These are phyloP conservation scores for Saccharomycopsis javanensis DNA, from an alignment of 805 yeast genomes.

Conservation along the genomic window DNA sequence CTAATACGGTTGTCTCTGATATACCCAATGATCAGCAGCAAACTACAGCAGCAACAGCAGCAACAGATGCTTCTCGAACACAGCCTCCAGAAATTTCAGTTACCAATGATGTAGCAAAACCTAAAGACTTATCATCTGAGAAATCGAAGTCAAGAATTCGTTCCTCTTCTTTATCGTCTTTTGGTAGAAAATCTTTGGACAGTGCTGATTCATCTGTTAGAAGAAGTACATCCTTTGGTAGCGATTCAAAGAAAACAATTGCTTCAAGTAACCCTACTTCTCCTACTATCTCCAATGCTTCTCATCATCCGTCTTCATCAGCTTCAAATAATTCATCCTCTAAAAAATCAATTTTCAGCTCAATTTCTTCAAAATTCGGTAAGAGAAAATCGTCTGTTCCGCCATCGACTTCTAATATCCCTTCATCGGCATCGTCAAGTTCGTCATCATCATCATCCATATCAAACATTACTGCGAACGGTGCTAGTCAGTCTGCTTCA, in stretches of 20 bases:
- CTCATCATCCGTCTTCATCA: conserved; percentile 3
- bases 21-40: neutral
- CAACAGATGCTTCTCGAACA: neutral
- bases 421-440: neutral
- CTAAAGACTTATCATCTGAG: neutral
- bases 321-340: conserved; percentile 1
- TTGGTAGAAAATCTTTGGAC: conserved; percentile 13
- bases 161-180: conserved; percentile 14
- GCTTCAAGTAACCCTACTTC: neutral
- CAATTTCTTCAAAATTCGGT: conserved; percentile 25
- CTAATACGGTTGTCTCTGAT: neutral
- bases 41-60: neutral
- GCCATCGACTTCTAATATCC: neutral
- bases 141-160: conserved; percentile 10
- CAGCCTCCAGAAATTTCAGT: neutral
- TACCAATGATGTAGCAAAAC: neutral
- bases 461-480: neutral
- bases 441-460: neutral
- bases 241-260: neutral
- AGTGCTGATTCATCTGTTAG: neutral
- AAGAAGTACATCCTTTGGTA: conserved; percentile 11
- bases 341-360: conserved; percentile 25
- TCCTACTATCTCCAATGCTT: neutral
- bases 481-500: neutral
- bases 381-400: conserved; percentile 17